Evolutionary conservation across 1,139 yeast genomes (phyloP).

Genomic region (Suhomyces guaymorum): DNA sequence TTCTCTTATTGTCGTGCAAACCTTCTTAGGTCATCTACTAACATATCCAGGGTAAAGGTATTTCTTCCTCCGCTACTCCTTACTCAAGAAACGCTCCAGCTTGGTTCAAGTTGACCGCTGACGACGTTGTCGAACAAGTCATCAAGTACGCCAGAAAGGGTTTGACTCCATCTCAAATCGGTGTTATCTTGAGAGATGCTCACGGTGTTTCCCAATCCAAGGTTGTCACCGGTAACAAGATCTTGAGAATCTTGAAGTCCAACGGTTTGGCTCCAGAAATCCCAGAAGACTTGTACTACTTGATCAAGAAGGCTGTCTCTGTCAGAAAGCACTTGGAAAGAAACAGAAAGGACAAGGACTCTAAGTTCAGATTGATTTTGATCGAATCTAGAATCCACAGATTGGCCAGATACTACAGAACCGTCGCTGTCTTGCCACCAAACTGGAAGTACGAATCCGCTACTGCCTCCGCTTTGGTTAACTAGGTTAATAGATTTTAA

Average conservation of each 20-base stretch:
- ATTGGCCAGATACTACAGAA: constrained; percentile 99
- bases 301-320: constrained; percentile 98
- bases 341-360: constrained; percentile 99
- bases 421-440: constrained; percentile 98
- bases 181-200: constrained; percentile 99
- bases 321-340: constrained; percentile 99
- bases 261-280: constrained; percentile 99
- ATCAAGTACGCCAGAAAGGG: constrained; percentile 99
- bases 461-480: constrained; percentile 99
- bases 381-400: constrained; percentile 99
- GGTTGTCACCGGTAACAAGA: constrained; percentile 99
- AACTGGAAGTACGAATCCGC: constrained; percentile 99
- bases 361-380: constrained; percentile 99
- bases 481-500: constrained; percentile 50
- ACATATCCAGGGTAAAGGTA: constrained; percentile 88
- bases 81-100: constrained; percentile 98
- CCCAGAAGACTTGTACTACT: constrained; percentile 99
- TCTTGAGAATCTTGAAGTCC: constrained; percentile 97
- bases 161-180: constrained; percentile 98
- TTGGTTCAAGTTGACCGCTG: constrained; percentile 98
- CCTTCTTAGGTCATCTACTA: too few relatives aligned
- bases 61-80: constrained; percentile 98
- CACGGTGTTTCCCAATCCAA: constrained; percentile 99
- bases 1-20: too few relatives aligned
- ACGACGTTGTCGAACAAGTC: constrained; percentile 96